Conservation (phyloP, 805 yeast genomes). For the Hanseniaspora meyeri region DNA sequence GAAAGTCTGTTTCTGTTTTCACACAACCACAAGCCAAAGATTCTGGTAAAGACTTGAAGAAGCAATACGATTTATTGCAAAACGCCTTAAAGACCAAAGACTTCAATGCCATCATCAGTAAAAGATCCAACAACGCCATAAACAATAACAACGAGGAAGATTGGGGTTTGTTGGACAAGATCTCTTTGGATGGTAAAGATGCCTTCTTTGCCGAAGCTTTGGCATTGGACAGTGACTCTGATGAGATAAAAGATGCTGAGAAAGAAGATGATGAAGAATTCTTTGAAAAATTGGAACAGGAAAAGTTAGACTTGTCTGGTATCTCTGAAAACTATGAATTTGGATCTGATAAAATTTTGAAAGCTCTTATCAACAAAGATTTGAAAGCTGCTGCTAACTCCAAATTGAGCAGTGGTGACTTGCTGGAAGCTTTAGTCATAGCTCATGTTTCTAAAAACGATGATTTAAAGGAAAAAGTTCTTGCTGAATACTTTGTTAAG, state of each 20-base stretch:
- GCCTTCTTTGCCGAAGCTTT: constrained; percentile 38
- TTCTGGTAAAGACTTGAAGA: constrained; percentile 23
- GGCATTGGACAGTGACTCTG: constrained; percentile 28
- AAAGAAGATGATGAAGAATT: constrained; percentile 30
- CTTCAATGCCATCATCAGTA: constrained; percentile 42
- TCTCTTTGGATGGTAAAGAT: constrained; percentile 39
- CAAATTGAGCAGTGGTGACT: constrained; percentile 45
- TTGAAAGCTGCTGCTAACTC: constrained; percentile 52
- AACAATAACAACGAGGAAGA: constrained; percentile 40
- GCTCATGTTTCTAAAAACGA: constrained; percentile 56
- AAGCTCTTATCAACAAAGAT: constrained; percentile 49
- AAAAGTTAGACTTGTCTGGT: constrained; percentile 40
- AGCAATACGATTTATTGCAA: constrained; percentile 29
- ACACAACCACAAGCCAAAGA: constrained; percentile 34
- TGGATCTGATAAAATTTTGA: constrained; percentile 28
- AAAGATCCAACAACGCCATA: constrained; percentile 34
- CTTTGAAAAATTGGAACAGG: constrained; percentile 27
- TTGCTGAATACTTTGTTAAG: constrained; percentile 55
- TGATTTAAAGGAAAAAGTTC: constrained; percentile 51
- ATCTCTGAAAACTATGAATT: constrained; percentile 38
- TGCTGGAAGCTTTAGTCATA: constrained; percentile 70
- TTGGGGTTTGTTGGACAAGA: constrained; percentile 50
- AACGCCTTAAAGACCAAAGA: constrained; percentile 47
- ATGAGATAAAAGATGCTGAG: constrained; percentile 18
- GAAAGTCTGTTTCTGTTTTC: constrained; percentile 29